phyloP scores from a whole-genome alignment of 306 rosid genomes.

The Prunus padus region DNA sequence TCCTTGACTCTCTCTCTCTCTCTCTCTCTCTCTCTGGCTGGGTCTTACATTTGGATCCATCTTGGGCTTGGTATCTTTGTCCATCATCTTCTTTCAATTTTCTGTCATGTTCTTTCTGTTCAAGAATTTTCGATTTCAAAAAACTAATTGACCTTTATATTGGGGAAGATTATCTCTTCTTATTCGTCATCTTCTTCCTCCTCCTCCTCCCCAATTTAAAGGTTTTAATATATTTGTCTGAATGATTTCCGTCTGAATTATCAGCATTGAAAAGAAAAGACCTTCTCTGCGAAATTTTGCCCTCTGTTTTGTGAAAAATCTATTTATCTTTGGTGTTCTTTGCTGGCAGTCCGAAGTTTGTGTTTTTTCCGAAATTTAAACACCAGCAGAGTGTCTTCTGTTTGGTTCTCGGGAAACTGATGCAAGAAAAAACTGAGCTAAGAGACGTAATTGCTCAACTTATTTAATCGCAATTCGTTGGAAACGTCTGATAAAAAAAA shows the following conservation, averaged over 20 bases:
- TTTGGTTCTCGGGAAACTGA: background rate
- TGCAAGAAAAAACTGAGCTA: background rate
- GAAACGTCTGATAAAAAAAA: too few species aligned
- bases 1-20: constrained; percentile 20
- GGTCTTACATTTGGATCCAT: constrained; percentile 6
- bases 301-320: background rate
- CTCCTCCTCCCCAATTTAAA: background rate
- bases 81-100: background rate
- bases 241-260: background rate
- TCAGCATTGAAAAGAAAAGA: constrained; percentile 10
- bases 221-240: too few species aligned
- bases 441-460: background rate
- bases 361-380: background rate
- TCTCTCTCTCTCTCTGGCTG: constrained; percentile 9
- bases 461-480: background rate
- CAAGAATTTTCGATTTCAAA: constrained; percentile 10
- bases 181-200: background rate
- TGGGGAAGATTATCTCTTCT: background rate
- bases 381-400: background rate
- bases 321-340: background rate
- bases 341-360: background rate
- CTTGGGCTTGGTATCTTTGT: background rate
- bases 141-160: background rate
- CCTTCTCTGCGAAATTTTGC: background rate
- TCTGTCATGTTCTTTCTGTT: background rate